Conservation (phyloP, 306 rosid genomes). For the Boehmeria nivea region DNA sequence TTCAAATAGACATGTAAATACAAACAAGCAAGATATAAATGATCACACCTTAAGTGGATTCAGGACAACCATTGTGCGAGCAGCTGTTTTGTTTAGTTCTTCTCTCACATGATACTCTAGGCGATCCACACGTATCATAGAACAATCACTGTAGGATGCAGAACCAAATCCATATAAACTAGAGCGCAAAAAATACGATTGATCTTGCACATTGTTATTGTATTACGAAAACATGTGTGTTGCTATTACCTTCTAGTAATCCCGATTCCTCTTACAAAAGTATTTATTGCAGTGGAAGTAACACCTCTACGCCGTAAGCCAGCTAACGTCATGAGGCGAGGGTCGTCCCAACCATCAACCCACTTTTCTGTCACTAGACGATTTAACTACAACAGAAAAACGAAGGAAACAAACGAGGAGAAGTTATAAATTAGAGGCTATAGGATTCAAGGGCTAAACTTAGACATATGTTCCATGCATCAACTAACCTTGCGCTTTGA, state of each 20-base stretch:
- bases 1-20: neutral
- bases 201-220: no score
- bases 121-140: conserved; percentile 76
- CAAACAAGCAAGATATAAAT: conserved; percentile 20
- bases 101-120: conserved; percentile 91
- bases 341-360: conserved; percentile 99
- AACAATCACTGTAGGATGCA: conserved; percentile 64
- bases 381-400: conserved; percentile 57
- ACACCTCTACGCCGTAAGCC: conserved; percentile 93
- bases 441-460: neutral
- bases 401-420: conserved; percentile 15
- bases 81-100: conserved; percentile 73
- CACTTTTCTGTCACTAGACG: conserved; percentile 77
- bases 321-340: conserved; percentile 90
- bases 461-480: neutral
- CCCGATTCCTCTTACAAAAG: conserved; percentile 95
- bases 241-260: conserved; percentile 88
- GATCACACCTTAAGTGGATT: conserved; percentile 76
- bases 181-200: neutral
- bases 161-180: neutral
- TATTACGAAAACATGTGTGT: no score
- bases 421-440: neutral
- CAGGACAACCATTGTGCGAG: conserved; percentile 81
- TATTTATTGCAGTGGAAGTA: conserved; percentile 75
- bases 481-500: conserved; percentile 89